Base-by-base conservation (phyloP, 495 filamentous ascomycete genomes). In the Chaetomidium leptoderma region DNA sequence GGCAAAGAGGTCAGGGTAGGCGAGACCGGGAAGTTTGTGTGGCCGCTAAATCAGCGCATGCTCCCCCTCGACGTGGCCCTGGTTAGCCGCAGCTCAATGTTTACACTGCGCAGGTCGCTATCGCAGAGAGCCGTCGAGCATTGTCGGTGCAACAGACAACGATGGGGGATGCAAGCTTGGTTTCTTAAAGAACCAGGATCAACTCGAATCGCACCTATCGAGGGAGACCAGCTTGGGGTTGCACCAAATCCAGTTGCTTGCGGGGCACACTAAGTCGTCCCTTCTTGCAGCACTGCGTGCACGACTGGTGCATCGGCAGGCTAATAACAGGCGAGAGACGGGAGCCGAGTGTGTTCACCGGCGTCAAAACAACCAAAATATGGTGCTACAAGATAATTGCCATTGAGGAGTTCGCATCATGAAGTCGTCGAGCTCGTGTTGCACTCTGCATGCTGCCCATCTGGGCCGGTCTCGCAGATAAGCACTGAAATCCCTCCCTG, bases 71-170 rank as follows among this genome's bases (percentile, higher is more conserved):
- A 39, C 33, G 27, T 30, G 33, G 49, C 35, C 54, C 45, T 23
- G 29, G 54, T 37, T n/a, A n/a, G n/a, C n/a, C 33, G 23, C 32
- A 54, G 21, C 17, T 24, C 10, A 45, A 44, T 54, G 52, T 54
- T 54, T 54, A 54, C 40, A 54, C 39, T 17, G 24, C 50, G 50
- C 37, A 42, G 9, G 19, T 43, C 49, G 29, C 17, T 43, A 40
- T 40, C 50, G 50, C 50, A 40, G 19, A 16, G 14, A 51, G 32
- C 48, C 33, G 32, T 51, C 32, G 19, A 37, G 48, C 33, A 37
- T 24, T 24, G 19, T 37, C 33, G 27, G 33, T 37, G 48, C 30
- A 17, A 48, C 46, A 17, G 46, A 5, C 46, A 48, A 23, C 23
- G 29, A 8, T 13, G 29, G 44, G 44, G 17, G 21, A n/a, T 42